Evolutionary conservation across 352 stramenopile genomes (phyloP), one percentile per base, ranked within the genome.

Genomic region (Pythium rishiriense): DNA sequence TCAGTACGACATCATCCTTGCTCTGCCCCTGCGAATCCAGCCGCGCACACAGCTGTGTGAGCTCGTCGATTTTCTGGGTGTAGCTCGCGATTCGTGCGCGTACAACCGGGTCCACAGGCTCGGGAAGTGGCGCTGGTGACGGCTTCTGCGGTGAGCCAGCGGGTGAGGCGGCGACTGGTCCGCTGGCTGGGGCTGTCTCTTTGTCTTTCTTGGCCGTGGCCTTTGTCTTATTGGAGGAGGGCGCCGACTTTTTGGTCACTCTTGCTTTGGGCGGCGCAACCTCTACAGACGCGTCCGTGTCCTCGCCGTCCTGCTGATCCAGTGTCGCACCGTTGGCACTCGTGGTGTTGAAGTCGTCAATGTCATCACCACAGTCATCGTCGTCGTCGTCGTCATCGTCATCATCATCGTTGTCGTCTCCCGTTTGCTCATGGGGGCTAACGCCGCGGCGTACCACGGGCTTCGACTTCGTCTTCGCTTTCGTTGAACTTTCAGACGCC

Each of bases 31-130:
- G 61, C 9, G 61, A 12, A 12, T 21, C 49, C 15, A 90, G 61
- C 21, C 77, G 58, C 15, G 58, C 67, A 51, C 79, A 89, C 31
- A 75, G 59, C 15, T 62, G 61, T 22, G 81, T 89, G 41, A 93
- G 68, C 39, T 91, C 84, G n/a, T 88, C 73, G 17, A 88, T 85
- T 63, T 93, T 93, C 28, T 86, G 66, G 46, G 85, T 74, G 49
- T 93, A 95, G 22, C 70, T 85, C 48, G 87, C 80, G 22, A 94
- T 71, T 14, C 85, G 74, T 1, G 85, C 81, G 43, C 90, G 76
- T 42, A 85, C 69, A 4, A 72, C 70, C 4, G 83, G 80, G 60
- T 91, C 79, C 24, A 90, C 61, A 19, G 43, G 80, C 71, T 33
- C 48, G 21, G 37, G 37, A 12, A 43, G 37, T 17, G 37, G 37